Conservation (phyloP, 2,329 filamentous ascomycete species). For the Diaporthe sp. region DNA sequence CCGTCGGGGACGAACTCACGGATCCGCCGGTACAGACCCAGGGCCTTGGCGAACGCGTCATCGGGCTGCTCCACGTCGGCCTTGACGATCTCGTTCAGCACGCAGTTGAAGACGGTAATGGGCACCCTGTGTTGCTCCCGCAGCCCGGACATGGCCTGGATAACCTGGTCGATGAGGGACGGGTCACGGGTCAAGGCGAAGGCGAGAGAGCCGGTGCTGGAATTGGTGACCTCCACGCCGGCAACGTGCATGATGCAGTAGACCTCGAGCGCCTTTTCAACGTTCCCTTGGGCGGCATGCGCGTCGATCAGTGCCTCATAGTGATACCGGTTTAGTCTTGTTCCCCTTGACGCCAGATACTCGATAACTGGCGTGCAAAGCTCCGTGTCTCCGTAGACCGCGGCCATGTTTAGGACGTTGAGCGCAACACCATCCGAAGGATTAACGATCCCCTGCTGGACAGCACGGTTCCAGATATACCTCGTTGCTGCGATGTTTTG, state of each 20-base stretch:
- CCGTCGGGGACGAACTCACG: constrained; percentile 36
- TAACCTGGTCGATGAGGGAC: constrained; percentile 63
- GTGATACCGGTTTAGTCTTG: constrained; percentile 74
- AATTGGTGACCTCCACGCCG: constrained; percentile 68
- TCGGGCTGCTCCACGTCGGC: constrained; percentile 4
- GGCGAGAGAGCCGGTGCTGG: constrained; percentile 75
- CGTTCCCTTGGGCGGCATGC: constrained; percentile 72
- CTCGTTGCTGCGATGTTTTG: constrained; percentile 75
- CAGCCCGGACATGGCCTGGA: constrained; percentile 71
- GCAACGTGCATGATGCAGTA: constrained; percentile 81
- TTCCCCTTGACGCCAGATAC: constrained; percentile 70
- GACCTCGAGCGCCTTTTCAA: constrained; percentile 76
- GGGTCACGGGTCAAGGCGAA: constrained; percentile 64
- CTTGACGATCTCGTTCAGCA: constrained; percentile 53
- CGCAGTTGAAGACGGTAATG: constrained; percentile 56
- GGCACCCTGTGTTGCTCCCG: constrained; percentile 51
- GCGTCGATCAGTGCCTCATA: constrained; percentile 85
- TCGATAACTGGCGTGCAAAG: constrained; percentile 81
- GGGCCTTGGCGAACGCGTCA: constrained; percentile 37
- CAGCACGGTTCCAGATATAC: constrained; percentile 77
- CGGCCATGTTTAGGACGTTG: constrained; percentile 80
- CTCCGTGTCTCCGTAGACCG: constrained; percentile 75
- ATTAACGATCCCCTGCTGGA: constrained; percentile 59
- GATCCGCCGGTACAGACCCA: constrained; percentile 39
- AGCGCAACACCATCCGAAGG: constrained; percentile 52